Evolutionary conservation across 257 asterid species (phyloP), one percentile per base, ranked within the genome.

Genomic region (Dorcoceras hygrometricum): DNA sequence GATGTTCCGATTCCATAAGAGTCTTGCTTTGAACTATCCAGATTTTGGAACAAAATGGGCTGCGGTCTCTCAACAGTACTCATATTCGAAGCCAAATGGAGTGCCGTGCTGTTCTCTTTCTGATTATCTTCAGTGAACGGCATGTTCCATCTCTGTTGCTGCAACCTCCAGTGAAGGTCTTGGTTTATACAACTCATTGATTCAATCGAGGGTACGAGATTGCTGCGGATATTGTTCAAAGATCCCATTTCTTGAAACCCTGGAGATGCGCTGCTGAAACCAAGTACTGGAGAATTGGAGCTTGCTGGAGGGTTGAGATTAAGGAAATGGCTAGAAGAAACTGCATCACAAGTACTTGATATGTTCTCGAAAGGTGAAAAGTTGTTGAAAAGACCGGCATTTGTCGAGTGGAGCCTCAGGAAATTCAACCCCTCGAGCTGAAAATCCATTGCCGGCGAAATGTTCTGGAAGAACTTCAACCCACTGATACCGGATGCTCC

Each of bases 391-490:
- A 76, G 57, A 48, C 69, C 69, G 8, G 69, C 28, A 60, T 74
- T 46, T 14, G 84, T 63, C 27, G 84, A 29, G 19, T 81, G 75
- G 10, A 73, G 58, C 29, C 81, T 75, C 14, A 79, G 84, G 46
- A 66, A 72, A 48, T 58, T 72, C 6, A 80, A 31, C 20, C 84
- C 85, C 6, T 82, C 82, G 36, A 83, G 83, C 73, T 92, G 96
- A 58, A 89, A 89, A 66, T 93, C 97, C 96, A 90, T 83, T 54
- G 96, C 86, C 4, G 96, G 96, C 1, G 97, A 67, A 36, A 87
- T 73, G 1, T 87, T 88, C 59, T 86, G 91, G 36, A 86, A 84
- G 77, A 86, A 87, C 56, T 83, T 87, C 34, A 87, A 23, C 20
- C 97, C 95, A 26, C 89, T 84, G 18, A 82, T 39, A 63, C 77